Conservation (phyloP, 805 yeast genomes). For the Huiozyma naganishii region DNA sequence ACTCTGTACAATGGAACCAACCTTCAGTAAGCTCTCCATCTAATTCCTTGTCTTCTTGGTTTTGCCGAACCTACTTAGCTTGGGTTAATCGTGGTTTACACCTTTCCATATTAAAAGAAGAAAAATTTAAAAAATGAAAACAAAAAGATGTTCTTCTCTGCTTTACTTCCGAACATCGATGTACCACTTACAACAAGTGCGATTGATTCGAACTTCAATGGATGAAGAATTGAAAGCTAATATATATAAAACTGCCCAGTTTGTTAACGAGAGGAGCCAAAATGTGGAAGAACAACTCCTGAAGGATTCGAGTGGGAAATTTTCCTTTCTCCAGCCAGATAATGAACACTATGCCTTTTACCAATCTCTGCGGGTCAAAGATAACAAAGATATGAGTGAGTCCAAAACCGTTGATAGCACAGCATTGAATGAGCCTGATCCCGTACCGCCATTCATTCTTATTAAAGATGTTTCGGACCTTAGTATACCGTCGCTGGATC, state of each 20-base stretch:
- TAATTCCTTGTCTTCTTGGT: neutral
- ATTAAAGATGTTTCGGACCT: constrained; percentile 19
- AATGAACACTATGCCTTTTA: constrained; percentile 54
- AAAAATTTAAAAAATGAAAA: neutral
- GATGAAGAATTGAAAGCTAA: constrained; percentile 34
- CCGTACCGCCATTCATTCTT: constrained; percentile 21
- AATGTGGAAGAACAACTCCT: constrained; percentile 53
- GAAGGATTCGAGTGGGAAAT: constrained; percentile 36
- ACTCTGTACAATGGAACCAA: constrained; percentile 13
- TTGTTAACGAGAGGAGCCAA: constrained; percentile 57
- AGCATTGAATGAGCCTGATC: constrained; percentile 4
- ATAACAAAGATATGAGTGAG: constrained; percentile 9
- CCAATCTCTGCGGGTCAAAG: constrained; percentile 3
- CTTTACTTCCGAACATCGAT: too few species aligned
- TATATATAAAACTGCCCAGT: constrained; percentile 63
- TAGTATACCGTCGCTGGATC: constrained; percentile 47
- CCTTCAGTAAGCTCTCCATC: constrained; percentile 21
- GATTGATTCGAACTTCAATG: neutral
- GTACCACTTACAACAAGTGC: too few species aligned
- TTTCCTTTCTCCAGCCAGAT: constrained; percentile 47
- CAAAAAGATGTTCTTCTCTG: neutral
- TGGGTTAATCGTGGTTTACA: too few species aligned
- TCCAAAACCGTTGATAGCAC: neutral
- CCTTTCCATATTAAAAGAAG: neutral
- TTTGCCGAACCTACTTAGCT: neutral